Evolutionary conservation across 202 grass and related monocot species (phyloP).

Genomic region (Panicum hallii): DNA sequence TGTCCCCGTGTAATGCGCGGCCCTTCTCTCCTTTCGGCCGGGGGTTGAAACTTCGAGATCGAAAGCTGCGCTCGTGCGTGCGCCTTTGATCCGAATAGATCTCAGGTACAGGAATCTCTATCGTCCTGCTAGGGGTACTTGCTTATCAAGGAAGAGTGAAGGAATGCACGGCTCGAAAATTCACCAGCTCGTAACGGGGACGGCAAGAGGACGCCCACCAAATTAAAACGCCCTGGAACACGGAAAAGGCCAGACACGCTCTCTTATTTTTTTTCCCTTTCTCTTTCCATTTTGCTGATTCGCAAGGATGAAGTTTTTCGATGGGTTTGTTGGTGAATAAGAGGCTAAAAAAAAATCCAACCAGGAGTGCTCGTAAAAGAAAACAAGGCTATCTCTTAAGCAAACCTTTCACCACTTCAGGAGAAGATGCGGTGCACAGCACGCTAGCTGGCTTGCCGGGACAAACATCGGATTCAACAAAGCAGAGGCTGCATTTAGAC

Average conservation of each 20-base stretch:
- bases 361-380: neutral
- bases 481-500: neutral
- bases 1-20: neutral
- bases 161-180: neutral
- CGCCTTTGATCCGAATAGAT: neutral
- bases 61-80: neutral
- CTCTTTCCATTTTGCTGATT: neutral
- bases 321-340: neutral
- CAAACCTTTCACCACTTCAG: neutral
- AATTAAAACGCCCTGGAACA: neutral
- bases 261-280: neutral
- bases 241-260: neutral
- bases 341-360: neutral
- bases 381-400: neutral
- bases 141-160: neutral
- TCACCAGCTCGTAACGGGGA: neutral
- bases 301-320: neutral
- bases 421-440: neutral
- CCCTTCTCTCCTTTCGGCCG: neutral
- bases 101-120: neutral
- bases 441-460: neutral
- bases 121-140: neutral
- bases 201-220: neutral
- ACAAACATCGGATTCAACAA: slow-evolving; percentile 26
- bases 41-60: too few species aligned